Evolutionary conservation across 257 asterid species (phyloP).

Genomic region (Petunia axillaris): DNA sequence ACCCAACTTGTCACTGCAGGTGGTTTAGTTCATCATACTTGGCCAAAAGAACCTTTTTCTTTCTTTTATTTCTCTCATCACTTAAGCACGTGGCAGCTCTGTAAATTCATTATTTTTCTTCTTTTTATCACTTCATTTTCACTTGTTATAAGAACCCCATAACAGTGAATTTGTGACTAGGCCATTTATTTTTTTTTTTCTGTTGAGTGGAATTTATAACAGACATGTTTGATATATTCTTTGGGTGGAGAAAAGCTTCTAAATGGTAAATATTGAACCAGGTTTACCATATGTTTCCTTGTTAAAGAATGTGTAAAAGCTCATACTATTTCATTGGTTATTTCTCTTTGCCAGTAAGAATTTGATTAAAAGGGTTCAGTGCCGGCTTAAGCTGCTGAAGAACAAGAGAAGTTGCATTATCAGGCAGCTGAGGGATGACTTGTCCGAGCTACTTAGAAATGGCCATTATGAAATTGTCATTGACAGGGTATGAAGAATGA

Average conservation of each 20-base stretch:
- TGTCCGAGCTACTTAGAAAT: constrained; percentile 63
- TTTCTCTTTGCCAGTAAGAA: constrained; percentile 24
- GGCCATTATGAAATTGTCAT: constrained; percentile 60
- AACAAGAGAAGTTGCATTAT: constrained; percentile 63
- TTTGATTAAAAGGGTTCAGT: constrained; percentile 56
- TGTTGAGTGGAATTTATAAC: not conserved
- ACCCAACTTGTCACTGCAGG: constrained; percentile 29
- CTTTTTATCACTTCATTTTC: not conserved
- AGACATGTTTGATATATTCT: constrained; percentile 58
- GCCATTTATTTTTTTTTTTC: not conserved
- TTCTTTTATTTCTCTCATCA: not conserved
- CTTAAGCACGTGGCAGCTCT: constrained; percentile 6
- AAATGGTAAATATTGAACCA: constrained; percentile 56
- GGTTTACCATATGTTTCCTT: not conserved
- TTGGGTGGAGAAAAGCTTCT: constrained; percentile 91
- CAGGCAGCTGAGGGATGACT: constrained; percentile 59
- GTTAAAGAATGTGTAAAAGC: not conserved
- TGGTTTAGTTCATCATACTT: constrained; percentile 29
- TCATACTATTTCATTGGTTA: not conserved
- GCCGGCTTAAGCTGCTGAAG: constrained; percentile 69
- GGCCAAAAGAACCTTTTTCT: not conserved
- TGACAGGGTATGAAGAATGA: constrained; percentile 48
- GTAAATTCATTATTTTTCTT: not conserved
- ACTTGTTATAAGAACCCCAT: not conserved
- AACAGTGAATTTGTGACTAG: constrained; percentile 20